Base-by-base conservation (phyloP, 176 grass and related monocot species). In the Musa itinerans region DNA sequence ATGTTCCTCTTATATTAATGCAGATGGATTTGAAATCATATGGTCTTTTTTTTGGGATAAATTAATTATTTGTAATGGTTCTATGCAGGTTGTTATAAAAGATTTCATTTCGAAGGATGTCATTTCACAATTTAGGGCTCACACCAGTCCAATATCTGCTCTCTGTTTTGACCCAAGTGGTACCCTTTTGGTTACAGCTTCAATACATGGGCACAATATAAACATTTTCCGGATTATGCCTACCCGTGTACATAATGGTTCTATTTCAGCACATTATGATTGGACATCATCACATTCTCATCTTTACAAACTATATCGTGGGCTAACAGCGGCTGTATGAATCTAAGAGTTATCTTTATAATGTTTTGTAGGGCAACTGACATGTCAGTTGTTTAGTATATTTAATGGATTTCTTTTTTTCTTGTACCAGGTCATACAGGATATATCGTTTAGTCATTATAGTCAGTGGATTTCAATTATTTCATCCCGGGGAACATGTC, bases 401-500 rank as follows among this genome's bases (percentile, higher is more conserved):
- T 62, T 65, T 22, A 9, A 58, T 49, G 69, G 73, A 52, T 74
- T 43, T 17, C 16, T 54, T 76, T 74, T 61, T 54, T 86, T 65
- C 63, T 80, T 81, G 26, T 72, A 91, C 50, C 86, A 99, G 96
- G 88, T 95, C 76, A 99, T 99, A 83, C 96, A 99, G 67, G 96
- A 99, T 56, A 90, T 99, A 56, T 95, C 88, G 52, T 99, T 99
- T 84, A 92, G 96, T 72, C 82, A 92, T 76, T 95, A 86, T 71
- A 99, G 96, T 82, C 96, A 99, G 82, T 99, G 96, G 96, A 80
- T 99, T 83, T 86, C 90, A 51, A 86, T 99, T 76, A 91, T 99
- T 79, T 99, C 96, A 76, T 87, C 91, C 1, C 83, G 88, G 27
- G 88, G 91, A 9, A 99, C 96, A 21, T 89, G 89, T 22, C 96